Evolutionary conservation across 2,329 filamentous ascomycete genomes (phyloP), one percentile per base, ranked within the genome.

Genomic region (Pseudocercospora fuligena): DNA sequence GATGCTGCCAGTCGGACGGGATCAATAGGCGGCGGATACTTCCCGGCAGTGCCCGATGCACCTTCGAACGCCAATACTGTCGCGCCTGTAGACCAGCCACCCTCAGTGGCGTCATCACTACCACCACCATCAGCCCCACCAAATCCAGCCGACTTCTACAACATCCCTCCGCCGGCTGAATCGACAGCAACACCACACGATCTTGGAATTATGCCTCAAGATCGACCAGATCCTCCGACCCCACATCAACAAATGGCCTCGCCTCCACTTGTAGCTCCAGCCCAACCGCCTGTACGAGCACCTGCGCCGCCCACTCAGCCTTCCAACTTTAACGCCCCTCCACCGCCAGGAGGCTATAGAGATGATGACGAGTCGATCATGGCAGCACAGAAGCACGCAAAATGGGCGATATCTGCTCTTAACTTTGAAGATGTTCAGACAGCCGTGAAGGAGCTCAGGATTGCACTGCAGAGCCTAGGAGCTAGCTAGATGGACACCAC

Each of bases 361-460:
- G 83, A 80, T 11, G 92, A 97, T 69, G 90, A 93, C 70, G 82
- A 85, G 66, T 84, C 90, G 0, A 90, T 97, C 40, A 83, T 88
- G 40, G 87, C 89, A 73, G 94, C 95, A 4, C 93, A 97, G 78
- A 99, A 98, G 78, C 95, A 98, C 81, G 94, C 94, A 1, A 93
- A 93, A 74, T 99, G 93, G 92, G 95, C 95, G 0, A 97, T 98
- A 49, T 97, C 94, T 11, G 95, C 95, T 0, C 82, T 99, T 57
- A 97, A 97, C 74, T 99, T 99, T 79, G 95, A 99, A 73, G 95
- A 99, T 77, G 91, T 97, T 1, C 85, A 90, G 1, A 99, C 95
- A 0, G 95, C 95, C 0, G 89, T 98, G 4, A 89, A 90, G 74
- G 94, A 99, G 76, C 79, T 99, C 68, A 87, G 88, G 61, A 88